These are phyloP conservation scores for Aristolochia contorta DNA, from an alignment of 164 flowering plant species.

Conservation along the genomic window DNA sequence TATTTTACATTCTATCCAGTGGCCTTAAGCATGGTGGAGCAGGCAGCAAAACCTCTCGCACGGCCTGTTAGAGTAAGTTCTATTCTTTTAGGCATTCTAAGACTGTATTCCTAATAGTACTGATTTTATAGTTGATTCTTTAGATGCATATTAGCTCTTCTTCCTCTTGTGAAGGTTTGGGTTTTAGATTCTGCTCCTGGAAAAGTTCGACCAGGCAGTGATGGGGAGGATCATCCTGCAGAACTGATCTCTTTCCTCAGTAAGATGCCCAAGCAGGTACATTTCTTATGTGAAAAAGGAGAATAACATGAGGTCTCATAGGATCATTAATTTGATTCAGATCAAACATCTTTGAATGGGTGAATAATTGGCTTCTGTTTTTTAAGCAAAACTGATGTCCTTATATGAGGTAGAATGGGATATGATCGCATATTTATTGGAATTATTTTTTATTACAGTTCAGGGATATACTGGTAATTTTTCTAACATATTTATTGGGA, in stretches of 20 bases:
- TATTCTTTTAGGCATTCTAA: not conserved
- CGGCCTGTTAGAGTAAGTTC: conserved; percentile 70
- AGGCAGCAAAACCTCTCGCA: conserved; percentile 95
- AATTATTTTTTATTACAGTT: too few relatives aligned
- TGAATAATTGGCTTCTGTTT: too few relatives aligned
- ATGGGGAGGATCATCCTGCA: conserved; percentile 93
- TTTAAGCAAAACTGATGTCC: too few relatives aligned
- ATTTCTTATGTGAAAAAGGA: not conserved
- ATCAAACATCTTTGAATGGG: too few relatives aligned
- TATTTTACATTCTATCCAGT: conserved; percentile 33
- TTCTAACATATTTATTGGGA: too few relatives aligned
- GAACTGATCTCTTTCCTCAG: conserved; percentile 68
- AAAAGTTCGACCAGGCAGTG: conserved; percentile 77
- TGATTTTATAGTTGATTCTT: too few relatives aligned
- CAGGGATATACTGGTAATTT: too few relatives aligned
- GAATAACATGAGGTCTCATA: too few relatives aligned
- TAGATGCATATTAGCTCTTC: not conserved
- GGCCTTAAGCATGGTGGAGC: conserved; percentile 95
- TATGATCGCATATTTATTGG: too few relatives aligned
- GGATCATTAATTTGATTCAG: too few relatives aligned
- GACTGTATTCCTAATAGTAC: not conserved
- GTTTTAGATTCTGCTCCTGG: conserved; percentile 97
- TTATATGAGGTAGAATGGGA: too few relatives aligned
- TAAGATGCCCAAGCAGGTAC: conserved; percentile 67
- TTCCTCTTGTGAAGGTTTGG: conserved; percentile 57